Conservation (phyloP, 306 rosid species). For the Prunus persica region DNA sequence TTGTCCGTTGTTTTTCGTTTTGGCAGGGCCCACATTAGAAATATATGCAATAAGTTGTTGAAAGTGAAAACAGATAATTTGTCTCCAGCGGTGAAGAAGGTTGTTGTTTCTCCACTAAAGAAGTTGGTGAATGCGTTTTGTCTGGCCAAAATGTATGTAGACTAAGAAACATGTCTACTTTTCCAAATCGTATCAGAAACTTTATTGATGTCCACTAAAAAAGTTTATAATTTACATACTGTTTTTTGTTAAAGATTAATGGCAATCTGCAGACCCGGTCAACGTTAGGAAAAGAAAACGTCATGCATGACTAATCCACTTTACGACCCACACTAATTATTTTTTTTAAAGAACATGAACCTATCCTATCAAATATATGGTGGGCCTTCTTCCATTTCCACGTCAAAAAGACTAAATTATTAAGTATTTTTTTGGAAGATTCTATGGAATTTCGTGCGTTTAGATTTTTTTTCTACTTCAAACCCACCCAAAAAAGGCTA, state of each 20-base stretch:
- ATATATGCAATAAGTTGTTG: neutral
- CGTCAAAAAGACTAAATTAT: too few relatives aligned
- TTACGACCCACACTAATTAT: neutral
- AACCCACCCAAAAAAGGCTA: too few relatives aligned
- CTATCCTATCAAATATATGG: too few relatives aligned
- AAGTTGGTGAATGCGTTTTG: neutral
- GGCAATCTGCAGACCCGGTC: neutral
- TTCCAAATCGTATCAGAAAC: neutral
- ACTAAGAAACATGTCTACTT: neutral
- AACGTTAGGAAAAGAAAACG: neutral
- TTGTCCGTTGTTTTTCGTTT: neutral
- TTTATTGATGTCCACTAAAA: neutral
- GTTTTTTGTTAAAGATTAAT: neutral
- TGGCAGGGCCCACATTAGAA: neutral
- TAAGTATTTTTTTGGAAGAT: too few relatives aligned
- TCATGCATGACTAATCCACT: neutral
- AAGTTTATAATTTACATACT: neutral
- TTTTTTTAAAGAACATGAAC: too few relatives aligned
- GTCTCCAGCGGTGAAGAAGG: neutral
- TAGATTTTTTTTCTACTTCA: too few relatives aligned
- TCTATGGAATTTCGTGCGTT: too few relatives aligned
- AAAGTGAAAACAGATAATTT: neutral
- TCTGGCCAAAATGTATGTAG: neutral
- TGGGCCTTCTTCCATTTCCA: too few relatives aligned
- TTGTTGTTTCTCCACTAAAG: neutral